phyloP scores from a whole-genome alignment of 345 rosid genomes.

The Brassica rapa region DNA sequence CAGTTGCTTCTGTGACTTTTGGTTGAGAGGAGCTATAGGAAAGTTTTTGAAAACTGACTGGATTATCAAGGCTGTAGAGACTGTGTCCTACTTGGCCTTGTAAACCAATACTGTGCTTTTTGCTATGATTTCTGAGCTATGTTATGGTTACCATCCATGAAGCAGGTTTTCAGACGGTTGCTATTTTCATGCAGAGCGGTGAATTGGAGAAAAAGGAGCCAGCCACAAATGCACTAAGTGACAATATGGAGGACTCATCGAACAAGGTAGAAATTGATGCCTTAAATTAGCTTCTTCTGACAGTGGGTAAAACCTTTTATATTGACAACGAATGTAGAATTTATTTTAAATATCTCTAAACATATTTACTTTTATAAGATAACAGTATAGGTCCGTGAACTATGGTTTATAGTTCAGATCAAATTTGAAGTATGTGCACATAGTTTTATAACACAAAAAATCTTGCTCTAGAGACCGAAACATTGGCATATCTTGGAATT shows the following conservation, averaged over 20 bases:
- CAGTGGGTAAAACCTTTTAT: neutral
- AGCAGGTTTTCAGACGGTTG: slow-evolving; percentile 99
- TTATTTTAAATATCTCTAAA: neutral
- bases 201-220: slow-evolving; percentile 57
- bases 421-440: neutral
- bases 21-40: slow-evolving; percentile 16
- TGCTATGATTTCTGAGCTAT: slow-evolving; percentile 70
- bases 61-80: slow-evolving; percentile 30
- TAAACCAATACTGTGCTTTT: slow-evolving; percentile 31
- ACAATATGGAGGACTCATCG: slow-evolving; percentile 68
- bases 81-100: slow-evolving; percentile 32
- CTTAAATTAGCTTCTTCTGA: neutral
- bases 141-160: slow-evolving; percentile 79
- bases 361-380: neutral
- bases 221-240: slow-evolving; percentile 44
- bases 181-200: slow-evolving; percentile 99
- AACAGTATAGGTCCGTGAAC: slow-evolving; percentile 9
- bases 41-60: slow-evolving; percentile 22
- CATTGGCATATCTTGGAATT: neutral
- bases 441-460: neutral
- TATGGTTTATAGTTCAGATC: slow-evolving; percentile 5
- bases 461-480: slow-evolving; percentile 10
- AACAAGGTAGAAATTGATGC: slow-evolving; percentile 57
- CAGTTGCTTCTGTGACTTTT: slow-evolving; percentile 7
- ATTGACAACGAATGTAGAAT: slow-evolving; percentile 5